Conservation (phyloP, 2,329 filamentous ascomycete genomes). For the Pezicula rhizophila region DNA sequence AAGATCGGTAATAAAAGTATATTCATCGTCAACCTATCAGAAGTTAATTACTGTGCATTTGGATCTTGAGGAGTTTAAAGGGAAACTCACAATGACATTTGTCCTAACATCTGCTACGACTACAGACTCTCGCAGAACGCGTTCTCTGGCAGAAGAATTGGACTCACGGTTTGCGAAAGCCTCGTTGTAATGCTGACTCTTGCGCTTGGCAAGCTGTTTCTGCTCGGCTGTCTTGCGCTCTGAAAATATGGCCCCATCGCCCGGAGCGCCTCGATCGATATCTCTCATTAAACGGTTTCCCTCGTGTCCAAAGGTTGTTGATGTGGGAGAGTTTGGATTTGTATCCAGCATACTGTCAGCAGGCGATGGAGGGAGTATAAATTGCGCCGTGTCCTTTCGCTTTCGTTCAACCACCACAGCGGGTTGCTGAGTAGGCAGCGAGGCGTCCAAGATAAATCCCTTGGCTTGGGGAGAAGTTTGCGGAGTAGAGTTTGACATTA, state of each 20-base stretch:
- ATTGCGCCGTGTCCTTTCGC: not conserved
- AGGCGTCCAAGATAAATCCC: no score
- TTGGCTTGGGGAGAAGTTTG: no score
- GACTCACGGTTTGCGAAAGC: constrained; percentile 28
- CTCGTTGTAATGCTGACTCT: constrained; percentile 28
- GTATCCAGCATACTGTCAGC: constrained; percentile 4
- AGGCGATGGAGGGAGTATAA: constrained; percentile 3
- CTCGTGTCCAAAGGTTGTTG: constrained; percentile 5
- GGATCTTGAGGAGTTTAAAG: constrained; percentile 3
- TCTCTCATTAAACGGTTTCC: constrained; percentile 19
- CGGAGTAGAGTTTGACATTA: no score
- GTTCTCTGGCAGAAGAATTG: constrained; percentile 19
- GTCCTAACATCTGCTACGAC: constrained; percentile 60
- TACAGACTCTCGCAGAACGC: constrained; percentile 31
- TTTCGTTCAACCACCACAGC: not conserved
- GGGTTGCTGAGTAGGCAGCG: no score
- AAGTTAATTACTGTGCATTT: constrained; percentile 16
- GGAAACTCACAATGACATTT: constrained; percentile 51
- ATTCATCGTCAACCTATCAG: constrained; percentile 65
- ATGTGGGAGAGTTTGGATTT: not conserved
- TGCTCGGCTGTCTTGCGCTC: constrained; percentile 23
- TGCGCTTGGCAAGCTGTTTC: constrained; percentile 21
- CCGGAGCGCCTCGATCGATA: constrained; percentile 23
- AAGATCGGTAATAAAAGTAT: constrained; percentile 66
- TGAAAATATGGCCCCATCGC: constrained; percentile 20